These are phyloP conservation scores for Globisporangium paroecandrum DNA, from an alignment of 352 stramenopile genomes.

Conservation along the genomic window DNA sequence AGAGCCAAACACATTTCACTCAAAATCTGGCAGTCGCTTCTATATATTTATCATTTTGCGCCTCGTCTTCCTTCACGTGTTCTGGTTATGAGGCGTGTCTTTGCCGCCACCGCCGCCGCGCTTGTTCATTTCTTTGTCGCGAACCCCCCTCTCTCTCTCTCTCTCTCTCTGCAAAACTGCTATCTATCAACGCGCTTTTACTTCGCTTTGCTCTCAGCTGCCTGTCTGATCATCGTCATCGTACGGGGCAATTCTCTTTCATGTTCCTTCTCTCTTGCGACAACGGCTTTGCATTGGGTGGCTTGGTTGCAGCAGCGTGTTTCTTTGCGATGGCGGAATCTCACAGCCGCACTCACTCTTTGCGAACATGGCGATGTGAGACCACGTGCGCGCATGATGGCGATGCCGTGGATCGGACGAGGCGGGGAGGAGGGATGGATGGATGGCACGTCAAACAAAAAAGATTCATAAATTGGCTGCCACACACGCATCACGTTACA, in stretches of 20 bases:
- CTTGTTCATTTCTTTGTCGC: background rate
- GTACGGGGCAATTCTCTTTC: background rate
- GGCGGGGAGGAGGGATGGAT: too few species aligned
- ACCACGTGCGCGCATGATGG: background rate
- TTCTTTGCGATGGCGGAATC: background rate
- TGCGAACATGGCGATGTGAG: background rate
- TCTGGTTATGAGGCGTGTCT: background rate
- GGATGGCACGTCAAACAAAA: background rate
- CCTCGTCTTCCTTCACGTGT: background rate
- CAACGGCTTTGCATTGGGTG: background rate
- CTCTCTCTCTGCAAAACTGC: background rate
- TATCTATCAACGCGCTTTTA: background rate
- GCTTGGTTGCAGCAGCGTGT: background rate
- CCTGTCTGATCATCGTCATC: background rate
- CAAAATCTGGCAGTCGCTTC: background rate
- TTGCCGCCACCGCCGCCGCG: background rate
- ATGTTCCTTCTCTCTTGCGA: background rate
- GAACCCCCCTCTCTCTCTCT: background rate
- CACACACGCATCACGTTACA: slow-evolving; percentile 5
- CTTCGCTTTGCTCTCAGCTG: background rate
- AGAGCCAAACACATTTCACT: background rate
- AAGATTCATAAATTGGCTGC: slow-evolving; percentile 5
- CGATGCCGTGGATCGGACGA: background rate
- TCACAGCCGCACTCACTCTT: background rate
- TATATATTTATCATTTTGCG: slow-evolving; percentile 1